Conservation (phyloP, 2,329 filamentous ascomycete genomes). For the Lasiodiplodia sp. region DNA sequence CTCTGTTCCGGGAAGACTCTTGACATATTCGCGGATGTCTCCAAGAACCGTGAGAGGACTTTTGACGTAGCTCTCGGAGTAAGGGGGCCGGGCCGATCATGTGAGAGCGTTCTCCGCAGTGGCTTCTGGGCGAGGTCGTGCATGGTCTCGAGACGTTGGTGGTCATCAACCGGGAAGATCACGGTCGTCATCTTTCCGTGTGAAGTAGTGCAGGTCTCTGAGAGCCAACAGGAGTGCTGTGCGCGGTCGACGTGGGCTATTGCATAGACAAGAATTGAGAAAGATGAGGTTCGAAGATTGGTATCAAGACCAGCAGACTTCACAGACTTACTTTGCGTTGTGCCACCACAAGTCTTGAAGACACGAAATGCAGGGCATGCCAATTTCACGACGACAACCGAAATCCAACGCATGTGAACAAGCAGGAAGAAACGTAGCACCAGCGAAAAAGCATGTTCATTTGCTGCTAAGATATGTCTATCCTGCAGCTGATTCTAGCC, state of each 20-base stretch:
- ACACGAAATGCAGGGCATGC: background rate
- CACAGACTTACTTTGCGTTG: background rate
- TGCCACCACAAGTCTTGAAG: background rate
- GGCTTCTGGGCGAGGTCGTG: no score
- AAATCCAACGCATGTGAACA: background rate
- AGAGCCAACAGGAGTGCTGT: no score
- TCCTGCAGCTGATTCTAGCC: background rate
- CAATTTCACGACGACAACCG: background rate
- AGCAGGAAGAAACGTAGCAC: background rate
- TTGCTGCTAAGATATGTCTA: background rate
- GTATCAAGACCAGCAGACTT: background rate
- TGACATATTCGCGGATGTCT: no score
- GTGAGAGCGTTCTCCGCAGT: no score
- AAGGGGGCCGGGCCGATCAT: no score
- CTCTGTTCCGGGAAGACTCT: no score
- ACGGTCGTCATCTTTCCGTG: no score
- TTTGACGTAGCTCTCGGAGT: no score
- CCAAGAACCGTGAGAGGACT: no score
- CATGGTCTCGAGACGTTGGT: no score
- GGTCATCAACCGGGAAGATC: no score
- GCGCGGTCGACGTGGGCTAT: background rate
- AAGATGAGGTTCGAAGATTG: background rate
- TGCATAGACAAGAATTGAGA: background rate
- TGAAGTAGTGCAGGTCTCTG: no score
- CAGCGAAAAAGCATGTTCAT: background rate